phyloP scores from a whole-genome alignment of 1,284 basidiomycete genomes.

The Coniferiporia weirii region DNA sequence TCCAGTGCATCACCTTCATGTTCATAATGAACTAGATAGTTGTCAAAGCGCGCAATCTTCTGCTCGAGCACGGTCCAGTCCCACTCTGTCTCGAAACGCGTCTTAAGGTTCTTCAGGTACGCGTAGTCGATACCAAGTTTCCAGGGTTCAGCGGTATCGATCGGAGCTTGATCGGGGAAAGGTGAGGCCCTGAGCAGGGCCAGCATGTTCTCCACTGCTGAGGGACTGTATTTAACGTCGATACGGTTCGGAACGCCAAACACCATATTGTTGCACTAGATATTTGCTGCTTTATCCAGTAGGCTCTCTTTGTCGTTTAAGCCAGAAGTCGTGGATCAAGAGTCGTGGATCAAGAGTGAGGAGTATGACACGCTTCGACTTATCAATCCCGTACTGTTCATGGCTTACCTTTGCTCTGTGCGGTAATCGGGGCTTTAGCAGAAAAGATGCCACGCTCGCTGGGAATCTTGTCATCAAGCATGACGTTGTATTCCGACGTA shows the following conservation, averaged over 20 bases:
- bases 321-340: too few species aligned
- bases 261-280: neutral
- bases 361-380: too few species aligned
- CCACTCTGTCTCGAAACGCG: constrained; percentile 17
- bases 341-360: too few species aligned
- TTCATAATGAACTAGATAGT: constrained; percentile 20
- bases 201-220: constrained; percentile 12
- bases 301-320: too few species aligned
- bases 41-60: constrained; percentile 14
- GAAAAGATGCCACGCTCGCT: too few species aligned
- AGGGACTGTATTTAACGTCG: constrained; percentile 5
- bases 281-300: too few species aligned
- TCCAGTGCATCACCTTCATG: constrained; percentile 16
- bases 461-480: too few species aligned
- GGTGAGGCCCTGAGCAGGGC: constrained; percentile 13
- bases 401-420: too few species aligned
- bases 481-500: too few species aligned
- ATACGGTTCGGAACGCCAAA: constrained; percentile 3
- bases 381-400: too few species aligned
- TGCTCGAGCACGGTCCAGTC: constrained; percentile 13
- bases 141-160: constrained; percentile 14
- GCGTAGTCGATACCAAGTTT: constrained; percentile 19
- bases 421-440: too few species aligned
- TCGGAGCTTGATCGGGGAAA: constrained; percentile 15
- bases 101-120: constrained; percentile 18